A percentile compares a stretch with the other conserved stretches of the same genome.
These are phyloP conservation scores for Furcasterigmium sp. DNA, from an alignment of 2,329 filamentous ascomycete genomes.

Conservation along the genomic window DNA sequence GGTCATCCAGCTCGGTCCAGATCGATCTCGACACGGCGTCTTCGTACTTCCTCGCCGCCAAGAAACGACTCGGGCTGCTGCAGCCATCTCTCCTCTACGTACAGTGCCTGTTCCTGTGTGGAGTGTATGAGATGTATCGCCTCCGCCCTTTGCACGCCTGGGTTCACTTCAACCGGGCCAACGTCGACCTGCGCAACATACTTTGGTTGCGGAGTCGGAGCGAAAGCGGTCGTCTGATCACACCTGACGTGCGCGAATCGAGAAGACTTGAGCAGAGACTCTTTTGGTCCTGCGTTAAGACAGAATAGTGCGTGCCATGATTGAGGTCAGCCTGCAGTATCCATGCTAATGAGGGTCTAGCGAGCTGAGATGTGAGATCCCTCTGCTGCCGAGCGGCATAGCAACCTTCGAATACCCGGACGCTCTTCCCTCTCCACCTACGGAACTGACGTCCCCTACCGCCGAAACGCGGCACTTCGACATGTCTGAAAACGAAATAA, in stretches of 20 bases:
- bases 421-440: slow-evolving; percentile 21
- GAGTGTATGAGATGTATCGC: slow-evolving; percentile 27
- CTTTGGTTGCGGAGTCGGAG: slow-evolving; percentile 6
- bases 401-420: slow-evolving; percentile 19
- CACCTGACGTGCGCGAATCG: slow-evolving; percentile 4
- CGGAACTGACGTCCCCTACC: slow-evolving; percentile 8
- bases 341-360: neutral
- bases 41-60: slow-evolving; percentile 22
- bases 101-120: slow-evolving; percentile 23
- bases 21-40: slow-evolving; percentile 15
- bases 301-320: slow-evolving; percentile 17
- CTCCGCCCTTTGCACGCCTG: slow-evolving; percentile 22
- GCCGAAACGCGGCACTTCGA: neutral
- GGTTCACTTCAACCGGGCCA: slow-evolving; percentile 23
- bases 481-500: slow-evolving; percentile 8
- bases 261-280: slow-evolving; percentile 19
- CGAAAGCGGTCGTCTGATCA: neutral
- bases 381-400: slow-evolving; percentile 10
- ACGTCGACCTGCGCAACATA: slow-evolving; percentile 16
- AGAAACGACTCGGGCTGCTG: slow-evolving; percentile 22
- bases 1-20: slow-evolving; percentile 1
- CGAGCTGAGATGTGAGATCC: slow-evolving; percentile 11
- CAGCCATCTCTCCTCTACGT: slow-evolving; percentile 19
- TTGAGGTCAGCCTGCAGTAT: neutral
- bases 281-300: slow-evolving; percentile 28